These are phyloP conservation scores for Yarrowia bubula DNA, from an alignment of 805 yeast genomes.

Conservation along the genomic window DNA sequence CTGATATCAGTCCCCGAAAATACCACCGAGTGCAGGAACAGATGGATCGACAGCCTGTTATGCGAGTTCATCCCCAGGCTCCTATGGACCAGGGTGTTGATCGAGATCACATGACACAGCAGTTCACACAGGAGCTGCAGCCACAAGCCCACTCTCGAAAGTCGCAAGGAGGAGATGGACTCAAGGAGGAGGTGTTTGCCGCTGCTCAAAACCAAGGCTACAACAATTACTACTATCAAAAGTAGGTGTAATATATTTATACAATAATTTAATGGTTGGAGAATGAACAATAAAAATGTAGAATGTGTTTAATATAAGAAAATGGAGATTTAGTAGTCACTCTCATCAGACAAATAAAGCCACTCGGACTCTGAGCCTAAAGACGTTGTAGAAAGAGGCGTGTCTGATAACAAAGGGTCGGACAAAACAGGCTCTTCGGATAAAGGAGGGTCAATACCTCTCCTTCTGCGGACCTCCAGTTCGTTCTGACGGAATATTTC, in stretches of 20 bases:
- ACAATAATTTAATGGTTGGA: background rate
- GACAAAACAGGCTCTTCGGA: background rate
- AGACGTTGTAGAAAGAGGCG: too few species aligned
- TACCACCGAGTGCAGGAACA: conserved; percentile 24
- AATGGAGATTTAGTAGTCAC: too few species aligned
- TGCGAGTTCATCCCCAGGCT: conserved; percentile 24
- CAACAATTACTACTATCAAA: conserved; percentile 24
- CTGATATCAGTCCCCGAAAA: conserved; percentile 7
- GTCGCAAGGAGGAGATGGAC: background rate
- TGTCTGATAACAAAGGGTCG: background rate
- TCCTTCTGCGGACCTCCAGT: too few species aligned
- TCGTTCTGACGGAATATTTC: background rate
- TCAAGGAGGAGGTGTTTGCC: conserved; percentile 15
- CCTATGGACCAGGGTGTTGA: conserved; percentile 27
- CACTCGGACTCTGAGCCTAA: background rate
- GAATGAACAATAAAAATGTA: background rate
- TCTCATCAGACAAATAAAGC: background rate
- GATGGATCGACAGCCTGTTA: conserved; percentile 23
- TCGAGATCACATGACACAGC: conserved; percentile 26
- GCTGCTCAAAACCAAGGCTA: conserved; percentile 6
- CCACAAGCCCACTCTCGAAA: conserved; percentile 5
- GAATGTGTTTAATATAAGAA: background rate
- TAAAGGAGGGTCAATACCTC: background rate
- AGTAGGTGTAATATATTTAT: conserved; percentile 18
- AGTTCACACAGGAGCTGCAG: conserved; percentile 21